A percentile compares a stretch with the other conserved stretches of the same genome.
phyloP scores from a whole-genome alignment of 495 filamentous ascomycete species.

The Bombardia bombarda region DNA sequence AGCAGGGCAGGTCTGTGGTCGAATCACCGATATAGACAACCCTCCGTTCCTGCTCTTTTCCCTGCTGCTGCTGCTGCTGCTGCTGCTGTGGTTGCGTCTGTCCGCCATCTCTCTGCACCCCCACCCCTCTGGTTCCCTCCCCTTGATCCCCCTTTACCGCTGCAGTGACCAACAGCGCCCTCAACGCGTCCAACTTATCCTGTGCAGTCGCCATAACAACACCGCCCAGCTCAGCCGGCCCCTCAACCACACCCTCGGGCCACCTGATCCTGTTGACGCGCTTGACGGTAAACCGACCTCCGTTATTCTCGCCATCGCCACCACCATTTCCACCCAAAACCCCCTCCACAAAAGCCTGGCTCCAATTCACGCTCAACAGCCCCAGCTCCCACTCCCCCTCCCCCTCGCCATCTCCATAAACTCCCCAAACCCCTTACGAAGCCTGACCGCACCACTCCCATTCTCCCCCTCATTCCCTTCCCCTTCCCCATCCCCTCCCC shows the following conservation, averaged over 20 bases:
- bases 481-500: slow-evolving; percentile 7
- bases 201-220: slow-evolving; percentile 13
- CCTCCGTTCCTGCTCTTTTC: neutral
- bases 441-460: slow-evolving; percentile 9
- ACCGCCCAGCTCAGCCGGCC: slow-evolving; percentile 21
- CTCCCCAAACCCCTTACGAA: slow-evolving; percentile 27
- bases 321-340: slow-evolving; percentile 6
- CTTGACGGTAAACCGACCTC: neutral
- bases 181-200: slow-evolving; percentile 19
- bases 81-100: no score
- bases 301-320: neutral
- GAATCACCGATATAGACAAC: slow-evolving; percentile 26
- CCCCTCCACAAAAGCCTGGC: slow-evolving; percentile 29
- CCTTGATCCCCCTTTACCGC: neutral
- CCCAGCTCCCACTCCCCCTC: slow-evolving; percentile 20
- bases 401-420: slow-evolving; percentile 15
- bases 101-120: no score
- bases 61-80: neutral
- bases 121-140: neutral
- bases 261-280: slow-evolving; percentile 24
- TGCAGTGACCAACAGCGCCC: neutral
- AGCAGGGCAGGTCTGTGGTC: slow-evolving; percentile 26
- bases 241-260: slow-evolving; percentile 22
- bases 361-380: slow-evolving; percentile 41
- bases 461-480: slow-evolving; percentile 8